Evolutionary conservation across 1,139 yeast species (phyloP).

Genomic region (Saccharomycopsis crataegensis): DNA sequence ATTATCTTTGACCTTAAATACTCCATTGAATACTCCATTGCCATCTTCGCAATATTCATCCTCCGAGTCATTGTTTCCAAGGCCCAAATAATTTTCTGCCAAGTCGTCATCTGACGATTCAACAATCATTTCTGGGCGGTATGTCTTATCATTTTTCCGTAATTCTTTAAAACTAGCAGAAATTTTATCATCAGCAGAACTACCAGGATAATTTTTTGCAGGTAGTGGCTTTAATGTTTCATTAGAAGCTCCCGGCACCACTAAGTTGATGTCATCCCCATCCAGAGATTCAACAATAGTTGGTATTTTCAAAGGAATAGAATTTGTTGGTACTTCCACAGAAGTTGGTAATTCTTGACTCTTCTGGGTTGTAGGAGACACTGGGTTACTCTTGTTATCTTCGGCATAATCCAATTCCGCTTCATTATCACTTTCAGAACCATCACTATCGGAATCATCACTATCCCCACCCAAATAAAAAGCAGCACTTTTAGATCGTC

Average conservation of each 20-base stretch:
- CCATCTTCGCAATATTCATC: slow-evolving; percentile 3
- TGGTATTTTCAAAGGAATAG: too few species aligned
- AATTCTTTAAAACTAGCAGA: slow-evolving; percentile 6
- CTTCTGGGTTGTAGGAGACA: not conserved
- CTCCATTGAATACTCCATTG: slow-evolving; percentile 2
- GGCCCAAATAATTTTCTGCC: slow-evolving; percentile 8
- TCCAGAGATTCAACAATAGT: too few species aligned
- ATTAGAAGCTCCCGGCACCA: not conserved
- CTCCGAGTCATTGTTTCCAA: slow-evolving; percentile 4
- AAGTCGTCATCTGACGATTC: slow-evolving; percentile 3
- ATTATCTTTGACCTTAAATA: not conserved
- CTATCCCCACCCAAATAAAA: slow-evolving; percentile 12
- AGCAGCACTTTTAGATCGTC: slow-evolving; percentile 12
- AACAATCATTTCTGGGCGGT: not conserved
- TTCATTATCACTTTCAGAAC: not conserved
- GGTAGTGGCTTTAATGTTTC: not conserved
- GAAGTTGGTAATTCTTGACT: too few species aligned
- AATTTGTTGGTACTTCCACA: too few species aligned
- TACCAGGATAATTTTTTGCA: not conserved
- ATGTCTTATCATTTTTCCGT: not conserved
- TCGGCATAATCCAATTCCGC: not conserved
- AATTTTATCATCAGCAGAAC: not conserved
- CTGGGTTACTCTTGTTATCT: not conserved
- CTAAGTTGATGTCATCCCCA: too few species aligned
- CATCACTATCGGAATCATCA: slow-evolving; percentile 1